phyloP scores from a whole-genome alignment of 2,329 filamentous ascomycete genomes.

The Colletotrichum limetticola region DNA sequence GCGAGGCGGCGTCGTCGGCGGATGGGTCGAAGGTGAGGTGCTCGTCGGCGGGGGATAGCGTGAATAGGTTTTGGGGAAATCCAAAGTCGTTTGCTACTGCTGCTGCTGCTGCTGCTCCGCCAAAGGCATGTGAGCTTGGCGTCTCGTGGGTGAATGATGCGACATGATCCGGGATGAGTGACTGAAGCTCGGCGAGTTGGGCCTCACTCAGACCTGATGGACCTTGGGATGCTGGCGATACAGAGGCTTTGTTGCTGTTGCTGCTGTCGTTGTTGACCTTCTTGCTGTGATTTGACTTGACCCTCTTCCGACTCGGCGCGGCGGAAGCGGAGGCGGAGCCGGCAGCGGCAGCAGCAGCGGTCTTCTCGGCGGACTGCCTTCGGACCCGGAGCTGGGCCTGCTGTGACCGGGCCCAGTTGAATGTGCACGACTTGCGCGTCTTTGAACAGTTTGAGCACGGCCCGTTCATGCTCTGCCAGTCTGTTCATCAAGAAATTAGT shows the following conservation, averaged over 20 bases:
- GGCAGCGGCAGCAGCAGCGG: too few relatives aligned
- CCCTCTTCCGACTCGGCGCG: not conserved
- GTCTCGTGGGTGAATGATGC: not conserved
- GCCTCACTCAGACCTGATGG: not conserved
- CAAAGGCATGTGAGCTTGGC: not conserved
- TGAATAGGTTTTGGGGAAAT: not conserved
- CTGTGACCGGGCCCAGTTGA: constrained; percentile 41
- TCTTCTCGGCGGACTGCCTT: constrained; percentile 4
- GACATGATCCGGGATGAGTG: not conserved
- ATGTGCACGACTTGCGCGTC: constrained; percentile 43
- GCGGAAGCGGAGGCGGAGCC: too few relatives aligned
- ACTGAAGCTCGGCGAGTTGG: not conserved
- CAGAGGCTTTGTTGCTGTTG: not conserved
- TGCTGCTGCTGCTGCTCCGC: too few relatives aligned
- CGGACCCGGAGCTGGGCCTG: constrained; percentile 13
- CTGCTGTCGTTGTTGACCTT: not conserved
- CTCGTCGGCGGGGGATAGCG: not conserved
- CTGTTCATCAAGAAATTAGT: not conserved
- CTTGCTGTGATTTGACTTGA: not conserved
- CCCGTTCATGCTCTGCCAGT: constrained; percentile 12
- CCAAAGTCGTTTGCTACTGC: not conserved
- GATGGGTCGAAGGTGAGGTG: not conserved
- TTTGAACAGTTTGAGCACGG: constrained; percentile 44
- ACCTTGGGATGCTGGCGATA: not conserved
- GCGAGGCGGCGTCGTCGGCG: not conserved